A percentile compares a stretch with the other conserved stretches of the same genome.
phyloP scores from a whole-genome alignment of 371 early-diverging fungal species.

The Gilbertella persicaria region DNA sequence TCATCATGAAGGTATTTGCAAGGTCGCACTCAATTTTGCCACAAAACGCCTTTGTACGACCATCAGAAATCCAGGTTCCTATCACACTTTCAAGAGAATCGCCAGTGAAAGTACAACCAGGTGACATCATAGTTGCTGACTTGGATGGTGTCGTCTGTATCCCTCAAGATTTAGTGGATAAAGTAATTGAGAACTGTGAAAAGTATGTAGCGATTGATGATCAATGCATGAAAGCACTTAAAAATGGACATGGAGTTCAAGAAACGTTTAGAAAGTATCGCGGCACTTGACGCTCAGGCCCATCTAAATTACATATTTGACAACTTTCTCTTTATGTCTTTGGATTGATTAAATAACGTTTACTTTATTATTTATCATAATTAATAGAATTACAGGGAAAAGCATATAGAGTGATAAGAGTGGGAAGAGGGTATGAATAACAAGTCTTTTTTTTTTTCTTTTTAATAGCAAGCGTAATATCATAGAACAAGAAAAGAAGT shows the following conservation, averaged over 20 bases:
- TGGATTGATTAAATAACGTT: too few species aligned
- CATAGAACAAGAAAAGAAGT: neutral
- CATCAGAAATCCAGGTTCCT: conserved; percentile 63
- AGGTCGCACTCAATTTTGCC: conserved; percentile 67
- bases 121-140: conserved; percentile 82
- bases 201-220: conserved; percentile 63
- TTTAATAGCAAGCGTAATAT: too few species aligned
- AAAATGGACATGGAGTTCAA: conserved; percentile 58
- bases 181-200: conserved; percentile 59
- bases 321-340: neutral
- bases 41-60: conserved; percentile 68
- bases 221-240: conserved; percentile 70
- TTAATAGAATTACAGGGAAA: neutral
- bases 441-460: neutral
- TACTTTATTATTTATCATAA: neutral
- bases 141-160: conserved; percentile 77
- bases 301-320: neutral
- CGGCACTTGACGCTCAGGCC: conserved; percentile 6
- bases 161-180: conserved; percentile 53
- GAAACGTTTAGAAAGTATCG: conserved; percentile 74
- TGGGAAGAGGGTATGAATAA: neutral
- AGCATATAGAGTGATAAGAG: neutral
- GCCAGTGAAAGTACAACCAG: conserved; percentile 59
- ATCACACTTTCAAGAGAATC: conserved; percentile 54
- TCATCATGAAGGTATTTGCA: conserved; percentile 58